Percentiles rank a stretch among this genome's conserved stretches.
These are phyloP conservation scores for Fusarium algeriense DNA, from an alignment of 2,329 filamentous ascomycete genomes.

Conservation along the genomic window DNA sequence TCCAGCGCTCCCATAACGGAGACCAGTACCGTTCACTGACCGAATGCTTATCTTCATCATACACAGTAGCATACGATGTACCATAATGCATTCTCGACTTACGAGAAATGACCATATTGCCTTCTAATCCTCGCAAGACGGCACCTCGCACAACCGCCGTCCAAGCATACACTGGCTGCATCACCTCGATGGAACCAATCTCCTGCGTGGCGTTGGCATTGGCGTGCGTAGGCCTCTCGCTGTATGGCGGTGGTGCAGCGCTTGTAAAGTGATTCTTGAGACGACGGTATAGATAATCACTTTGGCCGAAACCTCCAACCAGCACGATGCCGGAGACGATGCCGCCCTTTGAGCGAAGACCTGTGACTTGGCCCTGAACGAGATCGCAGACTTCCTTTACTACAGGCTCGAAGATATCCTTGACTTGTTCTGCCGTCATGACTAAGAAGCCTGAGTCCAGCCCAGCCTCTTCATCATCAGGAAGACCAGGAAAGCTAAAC, in stretches of 20 bases:
- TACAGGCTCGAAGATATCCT: slow-evolving; percentile 81
- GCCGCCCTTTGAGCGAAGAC: slow-evolving; percentile 70
- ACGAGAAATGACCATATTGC: slow-evolving; percentile 81
- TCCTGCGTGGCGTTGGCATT: slow-evolving; percentile 60
- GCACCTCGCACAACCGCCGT: slow-evolving; percentile 84
- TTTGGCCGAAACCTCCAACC: slow-evolving; percentile 85
- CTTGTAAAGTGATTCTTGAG: slow-evolving; percentile 77
- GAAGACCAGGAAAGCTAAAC: slow-evolving; percentile 74
- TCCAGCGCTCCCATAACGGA: slow-evolving; percentile 84
- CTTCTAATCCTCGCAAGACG: slow-evolving; percentile 79
- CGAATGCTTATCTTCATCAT: slow-evolving; percentile 80
- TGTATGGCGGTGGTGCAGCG: slow-evolving; percentile 71
- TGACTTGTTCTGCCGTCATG: slow-evolving; percentile 76
- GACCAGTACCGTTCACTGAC: slow-evolving; percentile 83
- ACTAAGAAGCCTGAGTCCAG: slow-evolving; percentile 82
- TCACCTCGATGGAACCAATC: slow-evolving; percentile 76
- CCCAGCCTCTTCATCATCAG: slow-evolving; percentile 80
- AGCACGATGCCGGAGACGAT: slow-evolving; percentile 81
- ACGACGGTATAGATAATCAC: slow-evolving; percentile 78
- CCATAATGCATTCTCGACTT: slow-evolving; percentile 83
- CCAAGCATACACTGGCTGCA: slow-evolving; percentile 86
- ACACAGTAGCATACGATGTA: slow-evolving; percentile 84
- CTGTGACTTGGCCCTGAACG: slow-evolving; percentile 75
- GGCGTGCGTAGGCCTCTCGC: slow-evolving; percentile 76
- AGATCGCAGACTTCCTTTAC: slow-evolving; percentile 77